Evolutionary conservation across 2,329 filamentous ascomycete species (phyloP).

Genomic region (Fusarium ambrosium): DNA sequence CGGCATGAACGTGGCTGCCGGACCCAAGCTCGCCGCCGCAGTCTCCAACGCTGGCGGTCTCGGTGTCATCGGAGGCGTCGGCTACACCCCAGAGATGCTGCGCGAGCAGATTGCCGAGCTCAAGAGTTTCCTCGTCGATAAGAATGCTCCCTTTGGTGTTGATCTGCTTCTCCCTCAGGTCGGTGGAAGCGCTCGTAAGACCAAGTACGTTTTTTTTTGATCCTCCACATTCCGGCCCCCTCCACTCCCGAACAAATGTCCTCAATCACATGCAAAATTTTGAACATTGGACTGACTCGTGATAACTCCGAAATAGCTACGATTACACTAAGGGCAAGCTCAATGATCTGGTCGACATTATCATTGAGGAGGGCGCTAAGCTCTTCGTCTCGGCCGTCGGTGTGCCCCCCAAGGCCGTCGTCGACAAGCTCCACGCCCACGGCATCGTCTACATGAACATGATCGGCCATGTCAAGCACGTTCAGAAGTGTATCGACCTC

Average conservation of each 20-base stretch:
- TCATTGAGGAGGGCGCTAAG: slow-evolving; percentile 91
- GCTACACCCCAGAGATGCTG: slow-evolving; percentile 98
- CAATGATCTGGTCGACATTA: slow-evolving; percentile 87
- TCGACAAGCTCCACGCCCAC: slow-evolving; percentile 88
- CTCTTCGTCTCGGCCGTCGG: slow-evolving; percentile 98
- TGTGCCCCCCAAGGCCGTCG: slow-evolving; percentile 88
- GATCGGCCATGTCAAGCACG: slow-evolving; percentile 99
- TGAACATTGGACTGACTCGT: slow-evolving; percentile 22
- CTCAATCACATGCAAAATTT: slow-evolving; percentile 41
- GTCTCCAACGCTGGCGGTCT: slow-evolving; percentile 97
- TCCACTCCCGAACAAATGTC: slow-evolving; percentile 3
- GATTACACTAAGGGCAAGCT: slow-evolving; percentile 99
- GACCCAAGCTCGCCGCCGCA: slow-evolving; percentile 94
- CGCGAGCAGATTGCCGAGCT: slow-evolving; percentile 94
- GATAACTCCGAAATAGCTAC: slow-evolving; percentile 73
- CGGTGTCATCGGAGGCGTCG: slow-evolving; percentile 94
- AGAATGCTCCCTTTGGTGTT: slow-evolving; percentile 95
- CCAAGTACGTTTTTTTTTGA: slow-evolving; percentile 70
- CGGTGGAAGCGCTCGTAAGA: slow-evolving; percentile 93
- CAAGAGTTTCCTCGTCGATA: slow-evolving; percentile 88
- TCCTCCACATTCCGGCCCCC: slow-evolving; percentile 13
- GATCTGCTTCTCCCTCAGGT: slow-evolving; percentile 95
- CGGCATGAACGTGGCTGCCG: slow-evolving; percentile 99
- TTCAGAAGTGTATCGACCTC: slow-evolving; percentile 92
- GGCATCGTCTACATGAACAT: slow-evolving; percentile 99